Base-by-base conservation (phyloP, 2,329 filamentous ascomycete species). In the Chaetomium sp. region DNA sequence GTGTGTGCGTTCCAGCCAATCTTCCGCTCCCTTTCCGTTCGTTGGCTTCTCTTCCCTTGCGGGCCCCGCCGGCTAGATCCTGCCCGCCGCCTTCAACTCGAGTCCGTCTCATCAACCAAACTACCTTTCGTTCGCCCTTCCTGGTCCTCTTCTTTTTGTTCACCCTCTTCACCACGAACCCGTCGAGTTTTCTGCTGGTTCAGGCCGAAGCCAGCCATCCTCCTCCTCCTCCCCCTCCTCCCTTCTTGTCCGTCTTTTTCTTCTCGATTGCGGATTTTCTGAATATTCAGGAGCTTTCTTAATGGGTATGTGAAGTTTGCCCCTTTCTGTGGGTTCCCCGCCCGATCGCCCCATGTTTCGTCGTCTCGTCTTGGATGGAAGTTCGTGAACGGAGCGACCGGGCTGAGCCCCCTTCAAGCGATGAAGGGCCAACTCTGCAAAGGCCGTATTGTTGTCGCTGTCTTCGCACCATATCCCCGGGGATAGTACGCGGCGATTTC, bases 281-380 rank as follows among this genome's bases (percentile, higher is more conserved):
- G 55, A 54, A 57, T 57, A 56, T 49, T 56, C 52, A 42, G 57
- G 56, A 53, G 51, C 53, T 49, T 58, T 52, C 55, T 61, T 58
- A 59, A 62, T 62, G 59, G 59, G 61, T 62, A 54, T 11, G 59
- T 61, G 12, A n/a, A n/a, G 32, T n/a, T 9, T 37, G 40, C 37
- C 5, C 14, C 12, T 42, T n/a, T 42, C 12, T 37, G 19, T 27
- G 19, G 19, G 19, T 49, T 19, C 37, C 36, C 45, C 44, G 44
- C 54, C 34, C 5, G 34, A 45, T 52, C 44, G 54, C 44, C 49
- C 37, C 43, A 52, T 48, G 32, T 27, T 48, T n/a, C 12, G 14
- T 42, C 48, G 43, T 47, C 40, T 46, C 35, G 48, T 41, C 47
- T 41, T 34, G 40, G n/a, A 19, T 27, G 19, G 19, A 27, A 27